phyloP scores from a whole-genome alignment of 2,329 filamentous ascomycete species.

The Botryotinia calthae region DNA sequence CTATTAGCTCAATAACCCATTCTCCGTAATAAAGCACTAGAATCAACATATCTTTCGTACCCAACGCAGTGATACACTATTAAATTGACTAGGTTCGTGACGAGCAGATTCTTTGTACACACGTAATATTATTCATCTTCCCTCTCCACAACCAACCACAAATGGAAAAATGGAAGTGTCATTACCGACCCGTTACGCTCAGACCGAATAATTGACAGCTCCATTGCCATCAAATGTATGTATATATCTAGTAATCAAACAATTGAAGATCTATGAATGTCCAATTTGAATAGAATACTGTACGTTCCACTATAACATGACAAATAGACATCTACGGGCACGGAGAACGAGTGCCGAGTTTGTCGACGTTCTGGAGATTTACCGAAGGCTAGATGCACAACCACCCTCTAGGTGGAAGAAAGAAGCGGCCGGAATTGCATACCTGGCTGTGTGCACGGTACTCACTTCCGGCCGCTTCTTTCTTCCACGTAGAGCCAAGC shows the following conservation, averaged over 20 bases:
- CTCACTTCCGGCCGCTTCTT: too few species aligned
- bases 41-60: not conserved
- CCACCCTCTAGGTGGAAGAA: too few species aligned
- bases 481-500: too few species aligned
- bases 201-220: not conserved
- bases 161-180: not conserved
- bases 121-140: not conserved
- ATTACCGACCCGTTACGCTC: not conserved
- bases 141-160: not conserved
- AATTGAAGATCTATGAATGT: not conserved
- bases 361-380: not conserved
- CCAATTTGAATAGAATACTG: not conserved
- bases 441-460: too few species aligned
- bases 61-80: not conserved
- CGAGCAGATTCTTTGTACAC: not conserved
- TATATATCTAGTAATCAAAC: not conserved
- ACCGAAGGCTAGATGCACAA: not conserved
- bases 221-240: not conserved
- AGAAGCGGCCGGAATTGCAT: too few species aligned
- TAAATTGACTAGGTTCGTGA: not conserved
- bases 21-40: not conserved
- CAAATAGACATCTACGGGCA: not conserved
- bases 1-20: not conserved
- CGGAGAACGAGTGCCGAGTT: not conserved
- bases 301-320: not conserved